Evolutionary conservation across 352 stramenopile species (phyloP), one percentile per base, ranked within the genome.

Genomic region (Pythium folliculosum): DNA sequence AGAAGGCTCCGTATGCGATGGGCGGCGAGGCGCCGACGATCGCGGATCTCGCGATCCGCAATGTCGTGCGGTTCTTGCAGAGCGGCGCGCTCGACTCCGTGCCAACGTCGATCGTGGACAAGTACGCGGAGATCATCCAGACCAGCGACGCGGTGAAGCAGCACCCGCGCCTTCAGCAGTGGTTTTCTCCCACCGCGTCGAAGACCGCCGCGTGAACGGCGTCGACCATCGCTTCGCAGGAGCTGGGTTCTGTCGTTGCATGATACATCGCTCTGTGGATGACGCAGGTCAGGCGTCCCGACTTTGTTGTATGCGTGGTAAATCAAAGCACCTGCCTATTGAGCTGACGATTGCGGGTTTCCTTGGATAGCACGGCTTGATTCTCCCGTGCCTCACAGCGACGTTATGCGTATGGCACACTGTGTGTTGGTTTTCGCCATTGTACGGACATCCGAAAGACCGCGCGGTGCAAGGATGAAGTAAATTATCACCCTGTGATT

Each of bases 41-140:
- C 4, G 83, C 81, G 0, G 83, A 91, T 32, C 63, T 91, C 3
- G 80, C 73, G n/a, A 75, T 91, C 43, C 82, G 78, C 43, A 30
- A 25, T 9, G 10, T 55, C 0, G 27, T 62, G n/a, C 3, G 57
- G 6, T 61, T 62, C 17, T 47, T 64, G 3, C 47, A 35, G 44
- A 60, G 54, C 55, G 54, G 63, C 5, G n/a, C n/a, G 37, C 17
- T 60, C 9, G 51, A 59, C 37, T 21, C 30, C 21, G n/a, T 67
- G 14, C 37, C 60, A 5, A 23, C 40, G 38, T 51, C 62, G 9
- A 48, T 69, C 32, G 44, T 63, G 1, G 43, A 63, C 22, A 12
- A 23, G 49, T 60, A 53, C 59, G 13, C 6, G 1, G 27, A 37
- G 53, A 21, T 63, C 17, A 17, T 52, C 40, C 3, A 35, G 27